Evolutionary conservation across 2,329 filamentous ascomycete species (phyloP).

Genomic region (Ceratocystis diversiconidia): DNA sequence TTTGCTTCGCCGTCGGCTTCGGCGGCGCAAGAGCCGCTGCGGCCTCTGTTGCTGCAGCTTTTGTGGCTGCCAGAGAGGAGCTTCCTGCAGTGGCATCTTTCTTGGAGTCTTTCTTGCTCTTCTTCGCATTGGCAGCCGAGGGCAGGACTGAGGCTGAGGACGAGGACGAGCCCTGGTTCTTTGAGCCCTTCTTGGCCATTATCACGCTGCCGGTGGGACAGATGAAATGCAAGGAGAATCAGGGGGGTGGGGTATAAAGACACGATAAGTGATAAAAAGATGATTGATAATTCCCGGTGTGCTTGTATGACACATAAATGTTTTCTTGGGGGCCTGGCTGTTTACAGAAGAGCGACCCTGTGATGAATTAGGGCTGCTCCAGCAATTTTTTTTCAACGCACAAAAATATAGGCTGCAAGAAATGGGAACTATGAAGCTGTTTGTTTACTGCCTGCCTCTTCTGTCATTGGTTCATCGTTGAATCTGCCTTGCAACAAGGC

Average conservation of each 20-base stretch:
- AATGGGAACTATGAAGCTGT: too few species aligned
- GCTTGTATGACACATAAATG: neutral
- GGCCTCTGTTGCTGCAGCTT: slow-evolving; percentile 8
- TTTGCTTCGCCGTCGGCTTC: slow-evolving; percentile 54
- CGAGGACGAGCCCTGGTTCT: slow-evolving; percentile 6
- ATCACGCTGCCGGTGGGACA: neutral
- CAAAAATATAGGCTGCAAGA: too few species aligned
- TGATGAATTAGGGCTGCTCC: too few species aligned
- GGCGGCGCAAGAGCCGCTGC: slow-evolving; percentile 30
- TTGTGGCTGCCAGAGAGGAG: slow-evolving; percentile 9
- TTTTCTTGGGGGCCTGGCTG: neutral
- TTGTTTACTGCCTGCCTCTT: too few species aligned
- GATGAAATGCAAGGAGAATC: neutral
- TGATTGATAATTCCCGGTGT: neutral
- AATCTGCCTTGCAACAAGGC: neutral
- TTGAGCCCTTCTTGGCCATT: slow-evolving; percentile 17
- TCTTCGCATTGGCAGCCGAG: slow-evolving; percentile 6
- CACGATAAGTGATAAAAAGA: neutral
- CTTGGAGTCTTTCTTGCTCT: slow-evolving; percentile 14
- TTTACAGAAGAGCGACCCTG: neutral
- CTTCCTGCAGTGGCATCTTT: neutral
- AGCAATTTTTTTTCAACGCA: too few species aligned
- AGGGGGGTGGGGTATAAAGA: neutral
- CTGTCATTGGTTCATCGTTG: too few species aligned
- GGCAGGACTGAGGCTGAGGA: neutral